Evolutionary conservation across 441 rosid species (phyloP), one percentile per base, ranked within the genome.

Genomic region (Iberis amara): DNA sequence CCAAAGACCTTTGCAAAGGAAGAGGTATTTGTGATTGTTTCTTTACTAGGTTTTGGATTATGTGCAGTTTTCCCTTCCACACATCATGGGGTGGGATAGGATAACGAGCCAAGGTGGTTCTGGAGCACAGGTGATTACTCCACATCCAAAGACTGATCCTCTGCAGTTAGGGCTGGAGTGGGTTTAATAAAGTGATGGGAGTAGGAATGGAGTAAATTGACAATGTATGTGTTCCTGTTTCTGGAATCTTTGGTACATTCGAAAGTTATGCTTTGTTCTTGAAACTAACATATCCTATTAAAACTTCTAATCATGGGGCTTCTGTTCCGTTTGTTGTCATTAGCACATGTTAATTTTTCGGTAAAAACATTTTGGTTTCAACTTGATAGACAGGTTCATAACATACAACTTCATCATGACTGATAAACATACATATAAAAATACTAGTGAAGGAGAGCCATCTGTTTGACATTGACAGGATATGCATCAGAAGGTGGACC

Each of bases 11-110:
- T 14, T 40, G 39, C 33, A 38, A 18, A 18, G 21, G 21, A 18
- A 18, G 21, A 18, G 21, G 21, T 18, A 18, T 18, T 36, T 36
- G 45, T 49, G 43, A 3, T 41, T 33, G 5, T 37, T 7, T 33
- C 50, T 12, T 37, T 4, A 33, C 27, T 4, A 38, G 51, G 18
- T 60, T 55, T 50, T 41, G 39, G 52, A 14, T 40, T 30, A 30
- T 47, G 27, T 71, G 76, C 86, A 92, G 97, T 89, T 77, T 77
- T 89, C 76, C 4, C 74, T 92, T 77, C 97, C 99, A 32, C 89
- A 86, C 70, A 75, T 92, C 73, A 72, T 86, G 72, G 97, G 96
- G 10, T 92, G 99, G 99, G 78, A 75, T 68, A 64, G 76, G 24
- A 58, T 76, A 66, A 79, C 76, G 4, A 65, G 57, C 48, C 70